These are phyloP conservation scores for Colletotrichum eleusines DNA, from an alignment of 2,329 filamentous ascomycete genomes.

Conservation along the genomic window DNA sequence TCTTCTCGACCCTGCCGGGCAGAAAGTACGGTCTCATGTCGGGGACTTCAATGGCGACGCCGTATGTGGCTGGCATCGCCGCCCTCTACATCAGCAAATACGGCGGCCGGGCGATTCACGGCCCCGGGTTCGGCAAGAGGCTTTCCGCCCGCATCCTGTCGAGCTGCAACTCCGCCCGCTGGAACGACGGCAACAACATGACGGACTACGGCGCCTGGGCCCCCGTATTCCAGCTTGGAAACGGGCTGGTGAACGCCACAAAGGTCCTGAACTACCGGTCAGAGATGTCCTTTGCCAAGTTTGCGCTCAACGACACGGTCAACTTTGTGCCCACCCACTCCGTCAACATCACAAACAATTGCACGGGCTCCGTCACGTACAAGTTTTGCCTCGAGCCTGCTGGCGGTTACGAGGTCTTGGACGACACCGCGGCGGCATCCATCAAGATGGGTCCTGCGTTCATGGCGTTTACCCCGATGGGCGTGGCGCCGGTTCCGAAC, in stretches of 20 bases:
- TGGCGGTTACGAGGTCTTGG: conserved; percentile 35
- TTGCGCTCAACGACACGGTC: conserved; percentile 63
- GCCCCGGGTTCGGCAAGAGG: conserved; percentile 46
- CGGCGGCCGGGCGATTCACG: conserved; percentile 56
- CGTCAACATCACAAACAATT: conserved; percentile 59
- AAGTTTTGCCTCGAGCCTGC: conserved; percentile 54
- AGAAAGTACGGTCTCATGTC: conserved; percentile 59
- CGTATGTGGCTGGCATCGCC: conserved; percentile 65
- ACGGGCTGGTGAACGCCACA: conserved; percentile 60
- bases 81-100: conserved; percentile 58
- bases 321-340: conserved; percentile 53
- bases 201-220: conserved; percentile 43
- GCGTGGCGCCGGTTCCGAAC: conserved; percentile 1
- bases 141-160: conserved; percentile 47
- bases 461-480: not conserved
- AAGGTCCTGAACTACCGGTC: conserved; percentile 58
- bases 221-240: conserved; percentile 58
- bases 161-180: conserved; percentile 52
- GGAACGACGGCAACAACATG: conserved; percentile 45
- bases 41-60: conserved; percentile 69
- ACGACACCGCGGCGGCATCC: not conserved
- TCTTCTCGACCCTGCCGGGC: conserved; percentile 62
- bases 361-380: conserved; percentile 53
- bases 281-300: conserved; percentile 55
- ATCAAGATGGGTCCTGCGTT: conserved; percentile 24